Base-by-base conservation (phyloP, 345 rosid genomes). In the Hirschfeldia incana region DNA sequence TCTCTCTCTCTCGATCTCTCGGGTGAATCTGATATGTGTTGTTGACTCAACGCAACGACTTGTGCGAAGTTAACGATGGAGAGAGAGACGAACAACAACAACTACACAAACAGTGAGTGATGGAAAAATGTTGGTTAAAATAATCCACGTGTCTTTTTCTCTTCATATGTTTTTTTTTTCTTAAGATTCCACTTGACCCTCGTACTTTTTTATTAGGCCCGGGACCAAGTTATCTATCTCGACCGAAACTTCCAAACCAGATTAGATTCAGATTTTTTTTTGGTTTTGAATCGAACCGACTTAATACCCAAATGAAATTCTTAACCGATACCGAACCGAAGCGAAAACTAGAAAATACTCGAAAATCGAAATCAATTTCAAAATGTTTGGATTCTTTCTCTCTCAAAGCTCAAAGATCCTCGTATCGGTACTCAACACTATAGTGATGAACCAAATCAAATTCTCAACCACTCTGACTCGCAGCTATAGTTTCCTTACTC, bases 41-140 rank as follows among this genome's bases (percentile, higher is more conserved):
- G 3, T 46, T 72, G 63, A 65, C 73, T 59, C n/a, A 59, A 32
- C 34, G 57, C 1, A 26, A 73, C 32, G 44, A 74, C 57, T 28
- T 66, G 36, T 66, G 66, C 83, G 79, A 80, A 37, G 75, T 80
- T 63, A 74, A 74, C 75, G 70, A 75, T 27, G 72, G 65, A 36
- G 42, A 36, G 42, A 63, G 17, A 49, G 57, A 49, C 57, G 57
- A 49, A 0, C 53, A 49, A 5, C 17, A 29, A 29, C 32, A 34
- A 34, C 37, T 42, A 3, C 17, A 13, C 16, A 6, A 13, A 49
- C 57, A 49, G 57, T 49, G 57, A 49, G 57, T 49, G 57, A 49
- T n/a, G 57, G 57, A 49, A 13, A 49, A 49, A 49, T 49, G 57
- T 49, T 49, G 57, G 57, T 49, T 34, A 30, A 68, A 36, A 37